phyloP scores from a whole-genome alignment of 805 yeast species.

The Metschnikowia hibisci region DNA sequence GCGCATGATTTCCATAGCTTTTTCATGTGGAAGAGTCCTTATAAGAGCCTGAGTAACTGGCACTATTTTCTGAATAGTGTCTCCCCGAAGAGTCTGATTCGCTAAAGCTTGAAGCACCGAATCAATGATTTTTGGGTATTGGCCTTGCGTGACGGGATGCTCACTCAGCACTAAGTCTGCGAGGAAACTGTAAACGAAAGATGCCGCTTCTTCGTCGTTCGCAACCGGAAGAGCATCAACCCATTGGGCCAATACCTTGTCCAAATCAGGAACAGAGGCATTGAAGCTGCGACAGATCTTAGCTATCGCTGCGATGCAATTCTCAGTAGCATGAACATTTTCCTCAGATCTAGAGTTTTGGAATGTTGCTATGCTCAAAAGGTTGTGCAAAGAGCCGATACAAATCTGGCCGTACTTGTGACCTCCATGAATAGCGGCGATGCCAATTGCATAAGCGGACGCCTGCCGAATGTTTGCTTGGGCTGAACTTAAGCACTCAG shows the following conservation, averaged over 20 bases:
- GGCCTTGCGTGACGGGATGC: conserved; percentile 54
- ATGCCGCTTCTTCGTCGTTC: conserved; percentile 86
- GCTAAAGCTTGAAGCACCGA: conserved; percentile 69
- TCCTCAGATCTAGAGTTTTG: conserved; percentile 87
- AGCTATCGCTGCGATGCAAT: conserved; percentile 77
- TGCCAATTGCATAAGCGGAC: conserved; percentile 80
- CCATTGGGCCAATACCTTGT: conserved; percentile 71
- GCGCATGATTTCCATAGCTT: conserved; percentile 61
- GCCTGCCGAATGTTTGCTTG: conserved; percentile 80
- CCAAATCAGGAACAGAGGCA: conserved; percentile 54
- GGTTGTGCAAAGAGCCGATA: conserved; percentile 65
- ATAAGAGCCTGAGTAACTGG: conserved; percentile 60
- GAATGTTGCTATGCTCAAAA: conserved; percentile 65
- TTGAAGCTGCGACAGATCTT: conserved; percentile 69
- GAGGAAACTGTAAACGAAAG: conserved; percentile 73
- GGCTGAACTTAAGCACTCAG: conserved; percentile 61
- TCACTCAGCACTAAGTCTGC: conserved; percentile 64
- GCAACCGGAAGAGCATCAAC: conserved; percentile 73
- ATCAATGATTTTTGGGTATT: conserved; percentile 60
- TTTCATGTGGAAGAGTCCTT: conserved; percentile 60
- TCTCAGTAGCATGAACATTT: conserved; percentile 82
- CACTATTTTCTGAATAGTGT: conserved; percentile 64
- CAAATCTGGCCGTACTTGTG: conserved; percentile 56
- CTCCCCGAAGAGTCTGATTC: conserved; percentile 64
- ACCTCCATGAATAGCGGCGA: conserved; percentile 81